A percentile compares a stretch with the other conserved stretches of the same genome.
phyloP scores from a whole-genome alignment of 805 yeast genomes.

The Yamadazyma paraphyllophila region DNA sequence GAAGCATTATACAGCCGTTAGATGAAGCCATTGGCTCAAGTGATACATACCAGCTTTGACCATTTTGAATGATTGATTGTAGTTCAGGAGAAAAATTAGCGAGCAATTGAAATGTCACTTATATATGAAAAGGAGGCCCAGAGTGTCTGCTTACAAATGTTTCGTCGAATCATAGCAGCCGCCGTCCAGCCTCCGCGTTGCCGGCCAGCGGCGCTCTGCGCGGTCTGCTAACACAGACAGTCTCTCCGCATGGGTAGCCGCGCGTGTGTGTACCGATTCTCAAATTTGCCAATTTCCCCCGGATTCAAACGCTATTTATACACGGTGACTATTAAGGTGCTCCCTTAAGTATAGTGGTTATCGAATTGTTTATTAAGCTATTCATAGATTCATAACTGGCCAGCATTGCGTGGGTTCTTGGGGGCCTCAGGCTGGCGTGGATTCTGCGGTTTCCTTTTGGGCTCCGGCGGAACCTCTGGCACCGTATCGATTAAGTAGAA shows the following conservation, averaged over 20 bases:
- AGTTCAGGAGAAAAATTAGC: not conserved
- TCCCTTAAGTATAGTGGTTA: not conserved
- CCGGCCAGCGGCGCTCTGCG: not conserved
- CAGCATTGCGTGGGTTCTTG: not conserved
- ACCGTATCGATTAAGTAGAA: conserved; percentile 20
- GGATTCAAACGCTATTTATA: not conserved
- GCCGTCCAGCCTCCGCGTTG: not conserved
- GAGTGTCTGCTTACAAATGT: conserved; percentile 1
- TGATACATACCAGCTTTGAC: conserved; percentile 61
- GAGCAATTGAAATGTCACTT: conserved; percentile 2
- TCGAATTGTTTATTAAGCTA: not conserved
- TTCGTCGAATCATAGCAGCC: not conserved
- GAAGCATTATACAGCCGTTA: not conserved
- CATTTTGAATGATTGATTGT: conserved; percentile 28
- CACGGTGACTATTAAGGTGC: conserved; percentile 1
- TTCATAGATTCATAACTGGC: not conserved
- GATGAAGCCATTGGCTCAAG: conserved; percentile 2
- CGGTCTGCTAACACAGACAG: not conserved
- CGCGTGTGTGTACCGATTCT: no score
- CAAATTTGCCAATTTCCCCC: no score
- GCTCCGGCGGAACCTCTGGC: conserved; percentile 17
- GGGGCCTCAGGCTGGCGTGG: not conserved
- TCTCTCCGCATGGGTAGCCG: no score
- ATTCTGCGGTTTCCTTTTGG: conserved; percentile 1
- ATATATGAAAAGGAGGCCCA: not conserved